Percentiles rank a stretch among this genome's conserved stretches.
Evolutionary conservation across 2,329 filamentous ascomycete genomes (phyloP).

Genomic region (Penicillium sp.): DNA sequence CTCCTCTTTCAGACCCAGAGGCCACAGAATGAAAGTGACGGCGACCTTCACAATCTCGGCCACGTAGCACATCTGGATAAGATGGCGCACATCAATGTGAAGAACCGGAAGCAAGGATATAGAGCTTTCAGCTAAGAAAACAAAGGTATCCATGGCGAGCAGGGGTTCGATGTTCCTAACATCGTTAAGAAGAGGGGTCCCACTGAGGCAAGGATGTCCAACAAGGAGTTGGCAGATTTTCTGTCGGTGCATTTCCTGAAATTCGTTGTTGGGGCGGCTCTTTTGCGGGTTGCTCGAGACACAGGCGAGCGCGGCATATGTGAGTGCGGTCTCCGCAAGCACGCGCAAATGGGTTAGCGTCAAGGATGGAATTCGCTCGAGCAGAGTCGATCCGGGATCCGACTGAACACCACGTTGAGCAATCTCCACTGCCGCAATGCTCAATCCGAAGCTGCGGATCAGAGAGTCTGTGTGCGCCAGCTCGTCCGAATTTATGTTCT

Average conservation of each 20-base stretch:
- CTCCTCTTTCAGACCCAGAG: conserved; percentile 41
- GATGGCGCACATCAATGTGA: conserved; percentile 73
- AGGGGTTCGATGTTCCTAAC: conserved; percentile 46
- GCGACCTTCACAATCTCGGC: conserved; percentile 88
- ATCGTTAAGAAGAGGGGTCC: conserved; percentile 38
- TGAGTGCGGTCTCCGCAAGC: conserved; percentile 82
- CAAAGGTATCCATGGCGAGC: conserved; percentile 44
- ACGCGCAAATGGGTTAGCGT: conserved; percentile 84
- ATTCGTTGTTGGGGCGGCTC: conserved; percentile 64
- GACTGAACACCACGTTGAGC: conserved; percentile 83
- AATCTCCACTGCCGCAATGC: conserved; percentile 87
- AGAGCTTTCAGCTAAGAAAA: conserved; percentile 78
- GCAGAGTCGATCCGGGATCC: conserved; percentile 71
- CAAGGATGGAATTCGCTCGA: conserved; percentile 84
- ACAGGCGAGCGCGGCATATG: conserved; percentile 78
- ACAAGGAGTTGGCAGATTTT: conserved; percentile 79
- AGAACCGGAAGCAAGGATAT: conserved; percentile 71
- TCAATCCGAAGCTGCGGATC: conserved; percentile 69
- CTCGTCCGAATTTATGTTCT: conserved; percentile 49
- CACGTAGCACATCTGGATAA: conserved; percentile 84
- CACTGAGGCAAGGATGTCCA: conserved; percentile 50
- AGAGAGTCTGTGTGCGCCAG: conserved; percentile 51
- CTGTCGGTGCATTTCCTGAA: conserved; percentile 67
- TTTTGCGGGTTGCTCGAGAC: conserved; percentile 65
- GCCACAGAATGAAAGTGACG: conserved; percentile 55